Evolutionary conservation across 2,329 filamentous ascomycete species (phyloP).

Genomic region (Pseudocercospora fuligena): DNA sequence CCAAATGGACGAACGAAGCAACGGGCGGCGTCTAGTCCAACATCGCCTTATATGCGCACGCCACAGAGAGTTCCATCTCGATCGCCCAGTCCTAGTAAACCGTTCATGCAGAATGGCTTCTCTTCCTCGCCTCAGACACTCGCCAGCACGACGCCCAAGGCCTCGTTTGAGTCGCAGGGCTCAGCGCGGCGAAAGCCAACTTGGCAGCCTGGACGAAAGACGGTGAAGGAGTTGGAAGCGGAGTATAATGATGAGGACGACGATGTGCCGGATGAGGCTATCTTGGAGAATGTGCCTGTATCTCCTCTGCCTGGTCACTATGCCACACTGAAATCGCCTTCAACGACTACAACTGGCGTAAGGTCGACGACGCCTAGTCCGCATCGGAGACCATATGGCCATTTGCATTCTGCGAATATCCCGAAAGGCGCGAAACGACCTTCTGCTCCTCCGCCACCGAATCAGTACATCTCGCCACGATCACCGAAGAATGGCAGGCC

Average conservation of each 20-base stretch:
- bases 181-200: conserved; percentile 45
- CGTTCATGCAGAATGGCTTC: conserved; percentile 29
- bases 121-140: conserved; percentile 28
- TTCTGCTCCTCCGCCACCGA: conserved; percentile 33
- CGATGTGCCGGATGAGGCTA: conserved; percentile 74
- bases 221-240: conserved; percentile 71
- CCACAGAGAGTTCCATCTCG: conserved; percentile 33
- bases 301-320: conserved; percentile 60
- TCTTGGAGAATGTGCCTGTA: conserved; percentile 81
- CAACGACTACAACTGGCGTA: conserved; percentile 14
- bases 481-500: conserved; percentile 37
- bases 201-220: conserved; percentile 75
- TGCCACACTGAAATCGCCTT: conserved; percentile 34
- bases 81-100: conserved; percentile 41
- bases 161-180: conserved; percentile 27
- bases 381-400: conserved; percentile 38
- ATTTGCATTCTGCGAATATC: conserved; percentile 42
- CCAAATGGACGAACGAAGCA: conserved; percentile 45
- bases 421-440: conserved; percentile 43
- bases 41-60: conserved; percentile 34
- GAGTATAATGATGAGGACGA: conserved; percentile 81
- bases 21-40: conserved; percentile 47
- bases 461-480: conserved; percentile 32
- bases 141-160: conserved; percentile 31
- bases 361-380: conserved; percentile 42